phyloP scores from a whole-genome alignment of 768 basidiomycete genomes.

The Suillus lakei region DNA sequence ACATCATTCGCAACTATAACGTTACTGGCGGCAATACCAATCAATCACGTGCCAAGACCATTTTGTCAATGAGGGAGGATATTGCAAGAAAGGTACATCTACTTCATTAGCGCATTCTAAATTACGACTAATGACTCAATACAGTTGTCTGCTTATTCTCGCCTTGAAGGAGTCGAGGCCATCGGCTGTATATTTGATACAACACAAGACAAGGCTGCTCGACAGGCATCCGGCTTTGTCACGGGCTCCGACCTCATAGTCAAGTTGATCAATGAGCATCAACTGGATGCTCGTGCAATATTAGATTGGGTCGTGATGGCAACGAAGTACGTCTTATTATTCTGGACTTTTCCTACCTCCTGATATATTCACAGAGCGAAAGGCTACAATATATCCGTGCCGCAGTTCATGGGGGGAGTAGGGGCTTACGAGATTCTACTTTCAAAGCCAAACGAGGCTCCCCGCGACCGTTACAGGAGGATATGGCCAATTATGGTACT shows the following conservation, averaged over 20 bases:
- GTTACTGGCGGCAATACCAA: neutral
- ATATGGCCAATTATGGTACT: neutral
- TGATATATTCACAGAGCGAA: neutral
- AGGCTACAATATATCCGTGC: too few relatives aligned
- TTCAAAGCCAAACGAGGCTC: too few relatives aligned
- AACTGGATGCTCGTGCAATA: neutral
- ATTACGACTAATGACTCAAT: neutral
- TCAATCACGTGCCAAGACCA: neutral
- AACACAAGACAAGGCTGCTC: too few relatives aligned
- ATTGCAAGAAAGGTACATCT: constrained; percentile 3
- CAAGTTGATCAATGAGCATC: neutral
- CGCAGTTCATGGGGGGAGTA: neutral
- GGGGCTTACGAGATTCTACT: too few relatives aligned
- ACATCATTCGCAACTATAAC: neutral
- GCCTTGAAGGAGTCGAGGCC: too few relatives aligned
- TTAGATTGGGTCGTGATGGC: too few relatives aligned
- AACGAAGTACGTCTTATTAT: too few relatives aligned
- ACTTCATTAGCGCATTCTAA: neutral
- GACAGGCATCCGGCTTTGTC: too few relatives aligned
- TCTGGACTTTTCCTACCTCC: neutral
- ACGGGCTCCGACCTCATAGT: neutral
- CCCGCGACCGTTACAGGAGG: neutral
- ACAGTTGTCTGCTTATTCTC: neutral
- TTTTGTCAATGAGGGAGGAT: neutral
- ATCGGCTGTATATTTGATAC: too few relatives aligned